Evolutionary conservation across 169 alveolate species (phyloP), one percentile per base, ranked within the genome.

Genomic region (Plasmodium fragile): DNA sequence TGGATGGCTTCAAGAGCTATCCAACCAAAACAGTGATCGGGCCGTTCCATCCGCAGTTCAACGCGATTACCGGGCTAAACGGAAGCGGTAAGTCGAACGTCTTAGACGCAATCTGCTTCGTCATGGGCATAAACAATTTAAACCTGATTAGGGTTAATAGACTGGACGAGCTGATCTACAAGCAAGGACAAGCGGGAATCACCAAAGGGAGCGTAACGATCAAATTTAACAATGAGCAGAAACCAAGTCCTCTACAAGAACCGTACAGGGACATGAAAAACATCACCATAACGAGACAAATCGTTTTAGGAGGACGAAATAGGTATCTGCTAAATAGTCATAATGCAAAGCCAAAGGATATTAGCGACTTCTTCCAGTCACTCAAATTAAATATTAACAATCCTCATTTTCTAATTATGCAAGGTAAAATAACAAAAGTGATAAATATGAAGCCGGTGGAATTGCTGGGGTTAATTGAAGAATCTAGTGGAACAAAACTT

Each of bases 71-170:
- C 30, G 99, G 99, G 7, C 97, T 98, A 55, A 99, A 99, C 94
- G 99, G 99, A 0, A 97, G 99, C 80, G 99, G 99, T 10, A 99
- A 99, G 96, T 99, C 99, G 3, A 99, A 99, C 95, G 99, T 99
- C 52, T 95, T 99, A 83, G 99, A 99, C 96, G 98, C 99, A 4
- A 98, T 99, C 79, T 98, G 99, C 87, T 99, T 99, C 95, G 99
- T 98, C 11, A 95, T 99, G 90, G 99, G 99, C 4, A 98, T 99
- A 41, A 82, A 98, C 16, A 97, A 98, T 91, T 89, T 97, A 80
- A 82, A 95, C 85, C 96, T 97, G 96, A 96, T 98, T 92, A 98
- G 99, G 49, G 99, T 98, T 3, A 96, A 97, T 80, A 98, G 98
- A 92, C 93, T 98, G 80, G 98, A 98, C 93, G 99, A 99, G 94